Evolutionary conservation across 2,329 filamentous ascomycete genomes (phyloP).

Genomic region (Pestalotiopsis sp.): DNA sequence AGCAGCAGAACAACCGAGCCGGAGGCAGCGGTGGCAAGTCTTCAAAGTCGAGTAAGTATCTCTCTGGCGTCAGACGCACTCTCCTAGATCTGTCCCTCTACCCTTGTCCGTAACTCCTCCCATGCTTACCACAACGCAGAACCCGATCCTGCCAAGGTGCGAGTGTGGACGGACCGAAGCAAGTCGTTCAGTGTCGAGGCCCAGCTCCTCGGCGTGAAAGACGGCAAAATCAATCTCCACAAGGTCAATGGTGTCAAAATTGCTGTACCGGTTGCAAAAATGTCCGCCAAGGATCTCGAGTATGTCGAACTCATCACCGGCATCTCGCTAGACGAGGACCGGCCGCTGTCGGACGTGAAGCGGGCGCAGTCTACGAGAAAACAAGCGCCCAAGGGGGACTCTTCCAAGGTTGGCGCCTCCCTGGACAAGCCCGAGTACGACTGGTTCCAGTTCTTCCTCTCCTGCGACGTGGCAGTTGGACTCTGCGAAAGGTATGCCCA

Average conservation of each 20-base stretch:
- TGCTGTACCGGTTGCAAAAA: constrained; percentile 91
- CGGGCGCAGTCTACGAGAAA: constrained; percentile 46
- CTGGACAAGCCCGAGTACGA: constrained; percentile 82
- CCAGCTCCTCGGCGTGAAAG: constrained; percentile 90
- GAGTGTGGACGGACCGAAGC: constrained; percentile 93
- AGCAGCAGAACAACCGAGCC: constrained; percentile 70
- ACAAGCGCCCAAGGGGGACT: constrained; percentile 27
- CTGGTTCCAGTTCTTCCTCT: constrained; percentile 98
- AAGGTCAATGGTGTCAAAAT: constrained; percentile 99
- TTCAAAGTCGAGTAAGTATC: constrained; percentile 71
- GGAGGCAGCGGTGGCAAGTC: constrained; percentile 50
- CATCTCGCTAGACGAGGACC: constrained; percentile 89
- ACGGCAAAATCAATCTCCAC: constrained; percentile 96
- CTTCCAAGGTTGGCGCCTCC: constrained; percentile 57
- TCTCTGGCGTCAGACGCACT: background rate
- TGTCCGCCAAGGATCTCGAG: constrained; percentile 93
- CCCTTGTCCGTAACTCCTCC: no score
- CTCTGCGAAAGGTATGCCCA: constrained; percentile 93
- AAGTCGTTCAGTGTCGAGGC: constrained; percentile 97
- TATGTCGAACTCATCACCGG: constrained; percentile 91
- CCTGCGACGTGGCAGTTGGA: constrained; percentile 87
- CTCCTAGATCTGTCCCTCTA: background rate
- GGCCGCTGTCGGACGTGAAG: constrained; percentile 85
- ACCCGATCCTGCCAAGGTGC: constrained; percentile 79
- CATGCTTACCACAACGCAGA: constrained; percentile 49